Base-by-base conservation (phyloP, 2,329 filamentous ascomycete species). In the Aplosporella prunicola region DNA sequence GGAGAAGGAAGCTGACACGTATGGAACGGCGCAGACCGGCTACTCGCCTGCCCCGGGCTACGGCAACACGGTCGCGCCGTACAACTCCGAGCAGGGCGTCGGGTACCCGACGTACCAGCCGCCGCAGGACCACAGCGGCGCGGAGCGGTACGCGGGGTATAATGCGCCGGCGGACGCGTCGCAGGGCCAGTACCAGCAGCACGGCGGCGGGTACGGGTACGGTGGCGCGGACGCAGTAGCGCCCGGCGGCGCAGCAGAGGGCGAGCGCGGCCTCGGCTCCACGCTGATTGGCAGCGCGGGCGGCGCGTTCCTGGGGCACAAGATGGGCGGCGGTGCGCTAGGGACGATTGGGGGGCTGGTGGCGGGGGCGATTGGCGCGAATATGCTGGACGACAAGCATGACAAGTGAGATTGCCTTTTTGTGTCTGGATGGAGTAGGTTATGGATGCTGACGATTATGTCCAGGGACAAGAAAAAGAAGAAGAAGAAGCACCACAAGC, bases 241-340 rank as follows among this genome's bases (percentile, higher is more conserved):
- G 17, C 51, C 49, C 5, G 49, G 49, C 22, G 55, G 51, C 15
- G 47, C 54, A 30, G 52, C 47, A 24, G 61, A 58, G 26, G 72
- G 68, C 45, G 72, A 76, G n/a, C 68, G 71, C 32, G 73, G 73
- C 22, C 62, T 77, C 13, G 71, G 70, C 4, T 68, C 72, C 2
- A 67, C 71, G 3, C 48, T 76, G 17, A 46, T 71, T 2, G 72
- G 72, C 15, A 68, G 69, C 36, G 70, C 65, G 13, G 70, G 62
- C 1, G 72, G 69, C n/a, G 72, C 67, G 6, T 74, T 66, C 48
- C 61, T 71, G 0, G 71, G 69, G 0, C 67, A 74, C 53, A 66
- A 71, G 45, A 56, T 71, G 14, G 73, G 72, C 9, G 68, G 68
- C 18, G 71, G 72, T 13, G 44, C 66, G 23, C 50, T 76, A 17